Percentiles rank a stretch among this genome's conserved stretches.
Evolutionary conservation across 2,329 filamentous ascomycete species (phyloP).

Genomic region (Cladosporium halotolerans): DNA sequence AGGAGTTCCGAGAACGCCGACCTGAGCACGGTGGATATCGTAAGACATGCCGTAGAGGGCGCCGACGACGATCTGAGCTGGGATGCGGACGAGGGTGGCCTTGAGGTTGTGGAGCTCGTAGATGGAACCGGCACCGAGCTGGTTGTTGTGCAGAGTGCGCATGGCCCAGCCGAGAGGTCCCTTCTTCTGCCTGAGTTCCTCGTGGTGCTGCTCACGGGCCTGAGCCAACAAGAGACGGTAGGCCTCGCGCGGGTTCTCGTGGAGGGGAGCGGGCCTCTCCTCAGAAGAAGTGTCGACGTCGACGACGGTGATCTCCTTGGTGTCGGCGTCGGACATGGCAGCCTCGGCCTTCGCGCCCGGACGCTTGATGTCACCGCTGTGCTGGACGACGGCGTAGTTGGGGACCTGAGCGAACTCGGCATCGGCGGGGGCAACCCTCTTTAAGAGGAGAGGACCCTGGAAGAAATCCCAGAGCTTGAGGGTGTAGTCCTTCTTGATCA

Average conservation of each 20-base stretch:
- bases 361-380: constrained; percentile 38
- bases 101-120: constrained; percentile 69
- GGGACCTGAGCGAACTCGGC: constrained; percentile 56
- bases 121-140: constrained; percentile 64
- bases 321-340: constrained; percentile 4
- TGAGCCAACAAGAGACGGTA: constrained; percentile 59
- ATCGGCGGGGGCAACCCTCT: constrained; percentile 49
- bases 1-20: constrained; percentile 63
- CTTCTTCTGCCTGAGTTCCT: constrained; percentile 54
- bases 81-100: constrained; percentile 57
- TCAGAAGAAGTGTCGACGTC: constrained; percentile 6
- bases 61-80: constrained; percentile 58
- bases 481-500: constrained; percentile 29
- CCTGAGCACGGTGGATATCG: constrained; percentile 73
- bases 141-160: constrained; percentile 71
- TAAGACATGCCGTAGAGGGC: constrained; percentile 71
- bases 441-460: constrained; percentile 35
- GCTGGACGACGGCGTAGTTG: constrained; percentile 71
- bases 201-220: constrained; percentile 54
- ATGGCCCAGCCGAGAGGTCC: constrained; percentile 79
- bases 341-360: constrained; percentile 31
- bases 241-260: constrained; percentile 28
- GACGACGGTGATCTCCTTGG: constrained; percentile 7
- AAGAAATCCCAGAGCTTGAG: constrained; percentile 29
- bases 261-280: neutral